Conservation (phyloP, 345 rosid species). For the Cardamine resedifolia region DNA sequence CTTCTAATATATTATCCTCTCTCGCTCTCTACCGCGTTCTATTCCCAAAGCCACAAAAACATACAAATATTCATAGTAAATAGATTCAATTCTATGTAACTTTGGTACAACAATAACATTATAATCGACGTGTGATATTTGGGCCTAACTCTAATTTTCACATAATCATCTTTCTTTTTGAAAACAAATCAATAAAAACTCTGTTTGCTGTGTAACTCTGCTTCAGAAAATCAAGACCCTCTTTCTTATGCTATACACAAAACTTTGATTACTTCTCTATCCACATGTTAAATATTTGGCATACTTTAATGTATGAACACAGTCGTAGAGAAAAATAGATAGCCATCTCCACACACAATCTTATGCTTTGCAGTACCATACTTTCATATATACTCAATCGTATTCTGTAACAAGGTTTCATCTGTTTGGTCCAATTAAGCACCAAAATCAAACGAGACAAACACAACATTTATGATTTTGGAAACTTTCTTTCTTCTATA, state of each 20-base stretch:
- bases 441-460: not conserved
- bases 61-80: not conserved
- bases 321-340: not conserved
- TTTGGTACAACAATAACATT: not conserved
- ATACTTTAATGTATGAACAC: not conserved
- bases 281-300: not conserved
- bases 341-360: not conserved
- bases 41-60: not conserved
- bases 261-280: not conserved
- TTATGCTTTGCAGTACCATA: not conserved
- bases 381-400: not conserved
- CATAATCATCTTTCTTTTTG: not conserved
- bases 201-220: not conserved
- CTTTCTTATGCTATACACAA: not conserved
- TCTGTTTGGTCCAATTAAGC: not conserved
- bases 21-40: not conserved
- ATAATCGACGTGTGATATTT: not conserved
- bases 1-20: not conserved
- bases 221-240: not conserved
- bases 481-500: not conserved
- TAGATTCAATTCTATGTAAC: not conserved
- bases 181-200: not conserved
- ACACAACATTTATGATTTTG: not conserved
- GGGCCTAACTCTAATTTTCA: not conserved
- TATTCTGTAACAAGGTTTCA: not conserved